Percentiles rank a stretch among this genome's conserved stretches.
phyloP scores from a whole-genome alignment of 2,329 filamentous ascomycete species.

The Emergomyces orientalis region DNA sequence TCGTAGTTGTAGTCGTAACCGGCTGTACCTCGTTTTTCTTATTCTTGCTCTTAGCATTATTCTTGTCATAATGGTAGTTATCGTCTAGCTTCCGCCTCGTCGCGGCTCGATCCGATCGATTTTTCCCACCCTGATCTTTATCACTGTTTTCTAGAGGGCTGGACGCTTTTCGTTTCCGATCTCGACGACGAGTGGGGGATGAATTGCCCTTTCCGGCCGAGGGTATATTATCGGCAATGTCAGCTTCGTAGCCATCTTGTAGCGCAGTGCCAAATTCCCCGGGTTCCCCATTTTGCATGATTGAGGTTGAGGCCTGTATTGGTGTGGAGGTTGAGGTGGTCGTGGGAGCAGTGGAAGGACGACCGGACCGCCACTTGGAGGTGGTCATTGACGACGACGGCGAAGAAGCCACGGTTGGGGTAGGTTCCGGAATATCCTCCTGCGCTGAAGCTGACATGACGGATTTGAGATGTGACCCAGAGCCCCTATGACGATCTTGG shows the following conservation, averaged over 20 bases:
- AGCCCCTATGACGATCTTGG: background rate
- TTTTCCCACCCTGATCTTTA: background rate
- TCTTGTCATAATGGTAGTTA: background rate
- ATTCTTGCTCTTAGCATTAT: background rate
- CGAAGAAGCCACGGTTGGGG: background rate
- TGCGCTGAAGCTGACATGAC: background rate
- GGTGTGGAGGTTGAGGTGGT: background rate
- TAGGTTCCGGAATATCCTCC: background rate
- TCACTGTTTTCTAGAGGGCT: background rate
- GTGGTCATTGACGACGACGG: background rate
- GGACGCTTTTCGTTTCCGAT: conserved; percentile 8
- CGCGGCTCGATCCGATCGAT: conserved; percentile 1
- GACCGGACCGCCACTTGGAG: background rate
- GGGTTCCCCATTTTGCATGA: background rate
- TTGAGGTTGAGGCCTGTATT: background rate
- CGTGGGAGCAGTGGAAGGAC: background rate
- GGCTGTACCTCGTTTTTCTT: background rate
- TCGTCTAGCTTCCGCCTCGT: background rate
- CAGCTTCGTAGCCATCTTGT: background rate
- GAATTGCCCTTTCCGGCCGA: background rate
- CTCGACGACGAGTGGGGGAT: background rate
- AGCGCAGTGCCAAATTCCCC: background rate
- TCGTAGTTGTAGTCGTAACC: background rate
- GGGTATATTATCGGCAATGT: background rate
- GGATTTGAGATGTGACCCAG: conserved; percentile 1